Base-by-base conservation (phyloP, 495 filamentous ascomycete species). In the Daldinia decipiens region DNA sequence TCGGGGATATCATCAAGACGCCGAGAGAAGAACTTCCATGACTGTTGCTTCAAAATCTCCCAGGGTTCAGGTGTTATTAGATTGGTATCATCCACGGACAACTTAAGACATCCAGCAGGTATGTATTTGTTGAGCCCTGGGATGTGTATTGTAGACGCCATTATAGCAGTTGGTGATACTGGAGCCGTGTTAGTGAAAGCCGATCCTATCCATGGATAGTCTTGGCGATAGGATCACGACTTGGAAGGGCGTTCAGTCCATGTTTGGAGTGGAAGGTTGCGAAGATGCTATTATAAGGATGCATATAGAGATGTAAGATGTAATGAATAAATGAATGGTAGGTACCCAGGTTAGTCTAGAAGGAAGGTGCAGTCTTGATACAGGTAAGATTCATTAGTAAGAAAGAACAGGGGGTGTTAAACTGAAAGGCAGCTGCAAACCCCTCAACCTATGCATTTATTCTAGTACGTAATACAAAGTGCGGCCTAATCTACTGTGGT, bases 91-190 rank as follows among this genome's bases (percentile, higher is more conserved):
- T 58, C 43, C 15, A 58, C 34, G 27, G 69, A 21, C 40, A 82
- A 19, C n/a, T 71, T 60, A 5, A 83, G 60, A 63, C 81, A 80
- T 1, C 81, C 81, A 12, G 73, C 78, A 9, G 78, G 78, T 24
- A 83, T 76, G 61, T 79, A 76, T 51, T 71, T 71, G 54, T n/a
- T 32, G 26, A 70, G 56, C 56, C 61, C 71, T 43, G 36, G 8
- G 11, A 24, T 27, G 15, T 68, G 73, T 36, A 72, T 68, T 53
- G 43, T 67, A 36, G 26, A 7, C 57, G 15, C 29, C 13, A 47
- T n/a, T 56, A 24, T 19, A 5, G 13, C 21, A 31, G 15, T 19
- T 6, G 15, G n/a, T 45, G 11, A 52, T 43, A 53, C 15, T 19
- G 13, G 21, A 39, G 24, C 15, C 39, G 40, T 58, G 12, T 40